phyloP scores from a whole-genome alignment of 2,329 filamentous ascomycete species.

The Diplocarpon mali region DNA sequence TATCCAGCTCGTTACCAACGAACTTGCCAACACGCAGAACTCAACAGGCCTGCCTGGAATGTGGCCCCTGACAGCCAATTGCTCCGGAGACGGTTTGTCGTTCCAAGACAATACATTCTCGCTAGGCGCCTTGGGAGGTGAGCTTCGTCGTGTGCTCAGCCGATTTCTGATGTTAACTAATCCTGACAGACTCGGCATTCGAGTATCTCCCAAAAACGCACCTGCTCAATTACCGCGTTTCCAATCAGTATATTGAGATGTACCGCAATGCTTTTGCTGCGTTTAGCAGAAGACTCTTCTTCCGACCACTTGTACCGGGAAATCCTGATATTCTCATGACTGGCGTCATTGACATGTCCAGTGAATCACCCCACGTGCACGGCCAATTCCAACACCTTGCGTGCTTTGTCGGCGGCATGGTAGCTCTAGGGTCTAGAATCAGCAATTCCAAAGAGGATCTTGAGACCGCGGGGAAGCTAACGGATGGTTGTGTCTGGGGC shows the following conservation, averaged over 20 bases:
- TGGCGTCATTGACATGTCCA: conserved; percentile 31
- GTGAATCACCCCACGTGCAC: conserved; percentile 29
- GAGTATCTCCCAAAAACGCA: conserved; percentile 49
- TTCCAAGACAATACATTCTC: conserved; percentile 4
- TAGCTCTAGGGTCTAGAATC: conserved; percentile 54
- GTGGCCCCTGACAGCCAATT: conserved; percentile 46
- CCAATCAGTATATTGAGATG: conserved; percentile 5
- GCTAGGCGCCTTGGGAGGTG: conserved; percentile 29
- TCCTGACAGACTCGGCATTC: conserved; percentile 42
- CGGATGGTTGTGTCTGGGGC: conserved; percentile 51
- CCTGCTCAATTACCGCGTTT: not conserved
- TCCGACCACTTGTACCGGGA: conserved; percentile 31
- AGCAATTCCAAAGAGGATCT: conserved; percentile 43
- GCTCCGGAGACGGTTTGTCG: conserved; percentile 33
- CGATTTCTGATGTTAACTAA: conserved; percentile 35
- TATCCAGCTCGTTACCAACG: conserved; percentile 43
- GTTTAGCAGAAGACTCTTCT: conserved; percentile 28
- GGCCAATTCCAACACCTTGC: conserved; percentile 48
- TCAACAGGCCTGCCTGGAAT: conserved; percentile 46
- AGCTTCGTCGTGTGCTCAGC: not conserved
- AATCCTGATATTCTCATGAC: conserved; percentile 34
- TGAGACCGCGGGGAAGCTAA: conserved; percentile 42
- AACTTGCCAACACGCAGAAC: conserved; percentile 41
- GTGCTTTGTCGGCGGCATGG: conserved; percentile 62
- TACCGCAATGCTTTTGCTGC: not conserved